Evolutionary conservation across 176 grass and related monocot genomes (phyloP).

Genomic region (Paspalum vaginatum): DNA sequence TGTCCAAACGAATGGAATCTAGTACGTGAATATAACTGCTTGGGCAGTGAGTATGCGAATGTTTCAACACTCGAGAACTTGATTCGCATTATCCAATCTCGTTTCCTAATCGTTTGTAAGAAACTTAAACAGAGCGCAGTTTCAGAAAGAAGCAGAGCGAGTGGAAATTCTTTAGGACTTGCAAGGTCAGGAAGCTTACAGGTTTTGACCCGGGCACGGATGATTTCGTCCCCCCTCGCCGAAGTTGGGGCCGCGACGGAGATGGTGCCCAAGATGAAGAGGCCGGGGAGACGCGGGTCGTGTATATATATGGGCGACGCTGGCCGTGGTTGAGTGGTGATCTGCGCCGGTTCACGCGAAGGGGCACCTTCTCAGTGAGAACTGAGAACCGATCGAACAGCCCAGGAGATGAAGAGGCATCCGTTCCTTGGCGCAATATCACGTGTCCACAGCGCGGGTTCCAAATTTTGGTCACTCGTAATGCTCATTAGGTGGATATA

Average conservation of each 20-base stretch:
- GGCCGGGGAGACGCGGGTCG: not conserved
- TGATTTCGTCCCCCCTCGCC: not conserved
- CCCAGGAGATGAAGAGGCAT: not conserved
- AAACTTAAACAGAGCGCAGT: not conserved
- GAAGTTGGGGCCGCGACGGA: not conserved
- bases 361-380: not conserved
- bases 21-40: too few relatives aligned
- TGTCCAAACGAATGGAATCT: not conserved
- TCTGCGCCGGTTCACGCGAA: slow-evolving; percentile 6
- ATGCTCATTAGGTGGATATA: not conserved
- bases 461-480: not conserved
- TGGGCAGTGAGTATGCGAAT: too few relatives aligned
- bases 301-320: not conserved
- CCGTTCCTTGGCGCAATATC: not conserved
- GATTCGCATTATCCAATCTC: not conserved
- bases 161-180: not conserved
- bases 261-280: not conserved
- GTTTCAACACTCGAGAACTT: too few relatives aligned
- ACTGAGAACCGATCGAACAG: not conserved
- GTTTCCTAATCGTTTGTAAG: not conserved
- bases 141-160: not conserved
- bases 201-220: not conserved
- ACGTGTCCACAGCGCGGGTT: not conserved
- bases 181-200: slow-evolving; percentile 9
- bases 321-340: slow-evolving; percentile 5